phyloP scores from a whole-genome alignment of 768 basidiomycete genomes.

The Amanita thiersii region DNA sequence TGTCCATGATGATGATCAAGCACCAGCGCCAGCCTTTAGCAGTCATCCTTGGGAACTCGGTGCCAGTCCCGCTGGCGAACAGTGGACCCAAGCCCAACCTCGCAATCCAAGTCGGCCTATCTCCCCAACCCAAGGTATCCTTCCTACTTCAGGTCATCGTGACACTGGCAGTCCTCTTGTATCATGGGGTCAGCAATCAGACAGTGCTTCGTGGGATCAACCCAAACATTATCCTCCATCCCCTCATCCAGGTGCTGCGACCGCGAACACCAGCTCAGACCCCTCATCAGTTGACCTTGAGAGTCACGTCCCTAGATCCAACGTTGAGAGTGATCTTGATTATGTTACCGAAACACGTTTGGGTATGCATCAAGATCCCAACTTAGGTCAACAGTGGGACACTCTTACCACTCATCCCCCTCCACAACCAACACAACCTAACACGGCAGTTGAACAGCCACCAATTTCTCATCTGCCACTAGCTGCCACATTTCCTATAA shows the following conservation, averaged over 20 bases:
- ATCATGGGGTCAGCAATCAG: neutral
- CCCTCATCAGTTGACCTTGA: neutral
- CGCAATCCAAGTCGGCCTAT: neutral
- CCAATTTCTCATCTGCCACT: neutral
- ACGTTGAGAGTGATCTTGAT: conserved; percentile 1
- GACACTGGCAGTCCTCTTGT: neutral
- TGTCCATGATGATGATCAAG: conserved; percentile 5
- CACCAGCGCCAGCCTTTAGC: neutral
- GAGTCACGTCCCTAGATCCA: conserved; percentile 1
- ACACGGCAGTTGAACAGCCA: neutral
- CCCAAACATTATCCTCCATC: conserved; percentile 3
- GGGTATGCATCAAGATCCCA: neutral
- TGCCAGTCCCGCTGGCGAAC: neutral
- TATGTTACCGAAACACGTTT: conserved; percentile 5
- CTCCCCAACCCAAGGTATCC: neutral
- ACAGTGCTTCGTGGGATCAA: neutral
- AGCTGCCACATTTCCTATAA: conserved; percentile 2
- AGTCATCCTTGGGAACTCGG: neutral
- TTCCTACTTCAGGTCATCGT: neutral
- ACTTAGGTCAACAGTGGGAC: conserved; percentile 2
- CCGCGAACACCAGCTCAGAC: neutral
- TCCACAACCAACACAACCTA: conserved; percentile 1
- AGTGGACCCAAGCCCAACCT: neutral
- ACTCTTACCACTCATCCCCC: neutral
- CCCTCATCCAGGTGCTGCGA: conserved; percentile 6